Conservation (phyloP, 768 basidiomycete species). For the Lentinula boryana region DNA sequence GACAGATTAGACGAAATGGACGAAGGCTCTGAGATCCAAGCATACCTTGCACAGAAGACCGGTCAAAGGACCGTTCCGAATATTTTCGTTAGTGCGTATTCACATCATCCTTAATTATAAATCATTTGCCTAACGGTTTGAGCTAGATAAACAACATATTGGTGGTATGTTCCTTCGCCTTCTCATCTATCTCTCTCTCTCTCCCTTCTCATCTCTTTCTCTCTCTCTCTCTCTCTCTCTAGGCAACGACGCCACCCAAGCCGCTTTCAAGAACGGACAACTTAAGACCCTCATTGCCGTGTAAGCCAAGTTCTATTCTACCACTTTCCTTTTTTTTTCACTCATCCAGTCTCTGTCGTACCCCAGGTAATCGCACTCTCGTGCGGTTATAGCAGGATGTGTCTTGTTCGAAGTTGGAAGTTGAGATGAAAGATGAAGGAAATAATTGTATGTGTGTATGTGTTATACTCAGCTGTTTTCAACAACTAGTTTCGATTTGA, state of each 20-base stretch:
- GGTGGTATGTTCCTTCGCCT: conserved; percentile 35
- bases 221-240: background rate
- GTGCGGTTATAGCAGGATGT: no score
- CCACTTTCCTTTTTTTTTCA: no score
- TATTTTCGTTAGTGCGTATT: conserved; percentile 63
- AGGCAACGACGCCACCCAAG: conserved; percentile 35
- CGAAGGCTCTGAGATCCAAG: conserved; percentile 60
- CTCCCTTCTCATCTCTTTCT: background rate
- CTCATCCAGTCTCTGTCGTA: no score
- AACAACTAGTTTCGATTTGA: no score
- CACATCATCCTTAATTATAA: no score
- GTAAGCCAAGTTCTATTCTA: conserved; percentile 10
- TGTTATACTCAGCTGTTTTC: no score
- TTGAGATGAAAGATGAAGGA: no score
- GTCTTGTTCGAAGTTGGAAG: no score
- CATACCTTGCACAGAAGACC: conserved; percentile 58
- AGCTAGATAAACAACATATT: conserved; percentile 43
- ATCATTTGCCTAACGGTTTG: background rate
- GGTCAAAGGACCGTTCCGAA: conserved; percentile 71
- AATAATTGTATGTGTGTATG: no score
- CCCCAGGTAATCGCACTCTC: no score
- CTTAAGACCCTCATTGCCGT: conserved; percentile 22
- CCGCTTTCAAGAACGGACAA: conserved; percentile 22
- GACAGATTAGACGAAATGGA: conserved; percentile 51
- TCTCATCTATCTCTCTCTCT: background rate